Evolutionary conservation across 2,329 filamentous ascomycete species (phyloP).

Genomic region (Alternaria tenuissima): DNA sequence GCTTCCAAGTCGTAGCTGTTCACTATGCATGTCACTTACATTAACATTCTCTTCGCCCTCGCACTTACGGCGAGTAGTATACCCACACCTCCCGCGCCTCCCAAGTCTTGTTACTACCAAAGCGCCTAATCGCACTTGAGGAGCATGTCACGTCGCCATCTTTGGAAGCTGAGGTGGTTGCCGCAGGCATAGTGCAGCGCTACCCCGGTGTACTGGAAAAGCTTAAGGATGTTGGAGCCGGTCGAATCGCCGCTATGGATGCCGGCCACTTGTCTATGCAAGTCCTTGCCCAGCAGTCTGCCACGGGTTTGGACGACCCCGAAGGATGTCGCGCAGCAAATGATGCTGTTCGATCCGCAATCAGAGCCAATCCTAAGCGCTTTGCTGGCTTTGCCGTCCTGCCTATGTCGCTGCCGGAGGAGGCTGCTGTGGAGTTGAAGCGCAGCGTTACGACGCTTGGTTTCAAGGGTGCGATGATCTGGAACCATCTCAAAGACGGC

Average conservation of each 20-base stretch:
- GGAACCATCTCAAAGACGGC: not conserved
- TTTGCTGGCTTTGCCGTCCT: not conserved
- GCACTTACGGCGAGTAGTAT: not conserved
- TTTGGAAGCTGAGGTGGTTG: constrained; percentile 17
- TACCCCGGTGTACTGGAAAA: constrained; percentile 9
- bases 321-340: constrained; percentile 9
- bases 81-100: not conserved
- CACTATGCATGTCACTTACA: not conserved
- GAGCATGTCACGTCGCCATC: constrained; percentile 18
- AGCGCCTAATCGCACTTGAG: constrained; percentile 18
- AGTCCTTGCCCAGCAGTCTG: constrained; percentile 18
- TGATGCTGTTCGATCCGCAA: not conserved
- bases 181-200: constrained; percentile 2
- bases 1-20: too few species aligned
- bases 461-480: not conserved
- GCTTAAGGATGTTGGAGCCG: constrained; percentile 14
- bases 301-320: not conserved
- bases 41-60: not conserved
- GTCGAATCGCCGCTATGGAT: constrained; percentile 18
- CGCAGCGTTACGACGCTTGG: not conserved
- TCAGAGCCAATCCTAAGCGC: not conserved
- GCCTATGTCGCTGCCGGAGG: not conserved
- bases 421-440: not conserved
- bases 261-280: constrained; percentile 13
- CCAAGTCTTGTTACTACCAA: constrained; percentile 9